Conservation (phyloP, 2,329 filamentous ascomycete genomes). For the Colletotrichum nymphaeae region DNA sequence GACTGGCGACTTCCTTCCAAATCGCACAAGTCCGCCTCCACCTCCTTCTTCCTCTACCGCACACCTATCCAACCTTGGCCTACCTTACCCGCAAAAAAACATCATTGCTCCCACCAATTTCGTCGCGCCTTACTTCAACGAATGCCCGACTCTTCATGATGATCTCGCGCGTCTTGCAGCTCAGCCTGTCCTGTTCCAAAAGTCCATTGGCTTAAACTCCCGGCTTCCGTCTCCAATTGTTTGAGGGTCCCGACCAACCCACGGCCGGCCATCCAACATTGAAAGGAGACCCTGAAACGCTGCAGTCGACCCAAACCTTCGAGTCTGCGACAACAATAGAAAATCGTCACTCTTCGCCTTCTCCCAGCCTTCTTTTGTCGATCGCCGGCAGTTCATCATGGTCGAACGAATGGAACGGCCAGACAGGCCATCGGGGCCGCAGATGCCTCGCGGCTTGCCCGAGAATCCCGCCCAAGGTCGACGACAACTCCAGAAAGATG, state of each 20-base stretch:
- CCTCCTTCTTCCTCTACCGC: not conserved
- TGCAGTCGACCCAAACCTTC: slow-evolving; percentile 26
- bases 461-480: slow-evolving; percentile 54
- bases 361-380: not conserved
- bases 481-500: slow-evolving; percentile 50
- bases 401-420: slow-evolving; percentile 36
- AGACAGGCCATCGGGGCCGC: slow-evolving; percentile 40
- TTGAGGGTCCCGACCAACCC: slow-evolving; percentile 32
- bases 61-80: not conserved
- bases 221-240: slow-evolving; percentile 22
- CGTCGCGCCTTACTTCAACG: slow-evolving; percentile 24
- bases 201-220: slow-evolving; percentile 36
- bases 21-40: not conserved
- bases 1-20: not conserved
- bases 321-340: slow-evolving; percentile 13
- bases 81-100: not conserved
- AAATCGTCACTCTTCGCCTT: not conserved
- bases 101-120: slow-evolving; percentile 7
- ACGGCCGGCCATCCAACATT: slow-evolving; percentile 14
- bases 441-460: slow-evolving; percentile 51
- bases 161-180: slow-evolving; percentile 27
- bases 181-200: slow-evolving; percentile 30
- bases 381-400: slow-evolving; percentile 26
- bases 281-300: slow-evolving; percentile 35
- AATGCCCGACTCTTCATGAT: slow-evolving; percentile 34